Conservation (phyloP, 2,329 filamentous ascomycete species). For the Claviceps maximensis region DNA sequence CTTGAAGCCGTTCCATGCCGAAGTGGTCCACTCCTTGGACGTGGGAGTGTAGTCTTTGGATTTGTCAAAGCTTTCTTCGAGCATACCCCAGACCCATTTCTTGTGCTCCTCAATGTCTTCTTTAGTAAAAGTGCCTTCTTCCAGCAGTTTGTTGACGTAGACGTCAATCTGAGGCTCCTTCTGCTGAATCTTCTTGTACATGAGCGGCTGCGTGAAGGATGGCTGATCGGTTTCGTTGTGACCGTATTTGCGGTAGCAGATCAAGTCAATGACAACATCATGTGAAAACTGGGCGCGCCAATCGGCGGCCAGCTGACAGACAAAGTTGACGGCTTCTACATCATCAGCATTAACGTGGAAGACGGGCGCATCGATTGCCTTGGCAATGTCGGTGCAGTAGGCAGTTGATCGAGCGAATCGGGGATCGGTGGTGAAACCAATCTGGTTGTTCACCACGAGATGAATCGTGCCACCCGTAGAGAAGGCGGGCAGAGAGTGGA, state of each 20-base stretch:
- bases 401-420: slow-evolving; percentile 94
- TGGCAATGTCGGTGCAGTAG: slow-evolving; percentile 98
- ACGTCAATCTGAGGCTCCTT: slow-evolving; percentile 79
- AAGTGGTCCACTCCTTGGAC: slow-evolving; percentile 96
- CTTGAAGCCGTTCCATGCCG: slow-evolving; percentile 99
- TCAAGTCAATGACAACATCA: slow-evolving; percentile 93
- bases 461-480: slow-evolving; percentile 96
- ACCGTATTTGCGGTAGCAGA: slow-evolving; percentile 97
- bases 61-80: slow-evolving; percentile 92
- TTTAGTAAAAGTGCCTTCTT: slow-evolving; percentile 91
- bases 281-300: slow-evolving; percentile 98
- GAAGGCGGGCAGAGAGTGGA: slow-evolving; percentile 90
- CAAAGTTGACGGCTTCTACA: slow-evolving; percentile 95
- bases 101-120: slow-evolving; percentile 98
- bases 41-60: slow-evolving; percentile 96
- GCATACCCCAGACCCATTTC: slow-evolving; percentile 98
- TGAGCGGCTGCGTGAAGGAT: slow-evolving; percentile 96
- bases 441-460: slow-evolving; percentile 98
- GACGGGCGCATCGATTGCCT: slow-evolving; percentile 93
- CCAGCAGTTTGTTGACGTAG: slow-evolving; percentile 80
- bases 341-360: slow-evolving; percentile 99
- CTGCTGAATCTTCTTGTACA: slow-evolving; percentile 94
- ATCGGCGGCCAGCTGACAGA: slow-evolving; percentile 91
- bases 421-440: slow-evolving; percentile 97
- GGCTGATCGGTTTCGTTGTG: slow-evolving; percentile 99